These are phyloP conservation scores for Trebouxia gelatinosa DNA, from an alignment of 163 green algal genomes.

Conservation along the genomic window DNA sequence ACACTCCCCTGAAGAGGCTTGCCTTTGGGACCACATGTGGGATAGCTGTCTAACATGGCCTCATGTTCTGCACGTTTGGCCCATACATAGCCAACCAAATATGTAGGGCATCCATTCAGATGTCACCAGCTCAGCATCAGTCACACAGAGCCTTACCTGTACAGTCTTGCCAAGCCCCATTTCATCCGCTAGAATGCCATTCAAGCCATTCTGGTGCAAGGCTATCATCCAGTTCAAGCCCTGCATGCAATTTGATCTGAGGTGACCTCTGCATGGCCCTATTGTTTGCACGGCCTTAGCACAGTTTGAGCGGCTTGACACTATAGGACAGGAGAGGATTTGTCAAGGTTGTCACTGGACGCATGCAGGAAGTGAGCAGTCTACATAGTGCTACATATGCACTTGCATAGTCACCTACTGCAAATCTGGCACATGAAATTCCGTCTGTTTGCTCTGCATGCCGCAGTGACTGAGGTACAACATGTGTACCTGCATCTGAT, in stretches of 20 bases:
- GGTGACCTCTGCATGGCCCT: too few relatives aligned
- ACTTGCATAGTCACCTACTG: background rate
- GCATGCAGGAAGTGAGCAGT: background rate
- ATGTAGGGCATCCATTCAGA: background rate
- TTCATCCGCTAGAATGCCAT: constrained; percentile 95
- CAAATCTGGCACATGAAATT: background rate
- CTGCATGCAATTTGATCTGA: constrained; percentile 6
- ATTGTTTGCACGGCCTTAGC: background rate
- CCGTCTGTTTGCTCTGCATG: too few relatives aligned
- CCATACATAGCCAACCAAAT: too few relatives aligned
- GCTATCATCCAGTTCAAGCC: constrained; percentile 87
- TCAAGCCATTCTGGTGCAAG: constrained; percentile 78
- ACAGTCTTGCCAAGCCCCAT: constrained; percentile 92
- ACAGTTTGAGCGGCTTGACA: background rate
- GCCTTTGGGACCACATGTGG: background rate
- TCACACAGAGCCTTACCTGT: constrained; percentile 44
- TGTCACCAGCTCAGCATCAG: background rate
- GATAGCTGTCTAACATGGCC: background rate
- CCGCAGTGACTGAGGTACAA: too few relatives aligned
- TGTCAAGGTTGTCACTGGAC: background rate
- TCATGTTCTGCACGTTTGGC: too few relatives aligned
- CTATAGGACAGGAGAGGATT: background rate
- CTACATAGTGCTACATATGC: background rate
- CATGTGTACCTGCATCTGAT: constrained; percentile 83
- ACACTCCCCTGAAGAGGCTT: background rate